Percentiles rank a stretch among this genome's conserved stretches.
Conservation (phyloP, 2,329 filamentous ascomycete genomes). For the Diplodia seriata region DNA sequence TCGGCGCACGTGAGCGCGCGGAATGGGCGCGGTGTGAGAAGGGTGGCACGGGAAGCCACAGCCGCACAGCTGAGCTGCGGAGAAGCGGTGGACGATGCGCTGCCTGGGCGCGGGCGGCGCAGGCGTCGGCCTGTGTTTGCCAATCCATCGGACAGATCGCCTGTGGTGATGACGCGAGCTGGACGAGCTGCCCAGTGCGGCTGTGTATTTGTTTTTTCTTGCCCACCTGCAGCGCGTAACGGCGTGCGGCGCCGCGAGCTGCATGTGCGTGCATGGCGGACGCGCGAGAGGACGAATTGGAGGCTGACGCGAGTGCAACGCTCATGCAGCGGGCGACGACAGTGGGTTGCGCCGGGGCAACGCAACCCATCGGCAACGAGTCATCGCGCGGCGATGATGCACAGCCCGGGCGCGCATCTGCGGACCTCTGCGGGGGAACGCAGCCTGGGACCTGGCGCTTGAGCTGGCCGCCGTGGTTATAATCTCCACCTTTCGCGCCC, state of each 20-base stretch:
- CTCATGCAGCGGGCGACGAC: constrained; percentile 27
- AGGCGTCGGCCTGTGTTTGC: constrained; percentile 15
- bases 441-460: not conserved
- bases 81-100: constrained; percentile 23
- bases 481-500: not conserved
- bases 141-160: constrained; percentile 23
- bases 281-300: constrained; percentile 2
- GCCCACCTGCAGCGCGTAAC: constrained; percentile 22
- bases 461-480: constrained; percentile 9
- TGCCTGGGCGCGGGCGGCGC: not conserved
- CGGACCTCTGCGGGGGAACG: constrained; percentile 22
- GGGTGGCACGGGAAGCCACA: constrained; percentile 20
- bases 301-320: constrained; percentile 28
- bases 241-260: not conserved
- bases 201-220: constrained; percentile 17
- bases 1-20: constrained; percentile 26
- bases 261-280: not conserved
- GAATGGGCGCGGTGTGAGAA: not conserved
- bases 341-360: constrained; percentile 9
- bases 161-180: constrained; percentile 17
- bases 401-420: constrained; percentile 24
- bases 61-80: constrained; percentile 8
- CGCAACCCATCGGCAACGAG: constrained; percentile 15
- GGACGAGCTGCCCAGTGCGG: constrained; percentile 11
- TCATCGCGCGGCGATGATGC: constrained; percentile 15